A percentile compares a stretch with the other conserved stretches of the same genome.
phyloP scores from a whole-genome alignment of 306 rosid genomes.

The Pterocarpus santalinus region DNA sequence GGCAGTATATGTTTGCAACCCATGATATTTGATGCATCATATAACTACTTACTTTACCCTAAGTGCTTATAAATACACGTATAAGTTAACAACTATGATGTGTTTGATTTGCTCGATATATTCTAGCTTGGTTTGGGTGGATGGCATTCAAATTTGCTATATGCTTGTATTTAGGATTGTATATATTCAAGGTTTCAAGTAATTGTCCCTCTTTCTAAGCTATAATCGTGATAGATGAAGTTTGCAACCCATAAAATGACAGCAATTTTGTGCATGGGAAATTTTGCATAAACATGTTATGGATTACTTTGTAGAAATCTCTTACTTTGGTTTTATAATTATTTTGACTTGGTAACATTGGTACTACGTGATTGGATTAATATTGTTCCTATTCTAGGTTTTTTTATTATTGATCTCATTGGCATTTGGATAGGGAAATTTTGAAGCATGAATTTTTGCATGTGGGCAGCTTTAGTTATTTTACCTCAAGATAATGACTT shows the following conservation, averaged over 20 bases:
- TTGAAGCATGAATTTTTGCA: not conserved
- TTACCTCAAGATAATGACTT: slow-evolving; percentile 8
- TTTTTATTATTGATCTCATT: slow-evolving; percentile 21
- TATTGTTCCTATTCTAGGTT: slow-evolving; percentile 19
- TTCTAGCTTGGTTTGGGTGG: slow-evolving; percentile 32
- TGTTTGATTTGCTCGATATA: too few relatives aligned
- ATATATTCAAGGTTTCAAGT: not conserved
- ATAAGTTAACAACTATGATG: too few relatives aligned
- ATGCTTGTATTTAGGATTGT: not conserved
- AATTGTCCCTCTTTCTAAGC: slow-evolving; percentile 11
- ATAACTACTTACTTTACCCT: too few relatives aligned
- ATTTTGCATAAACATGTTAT: not conserved
- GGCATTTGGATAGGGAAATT: slow-evolving; percentile 31
- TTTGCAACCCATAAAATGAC: not conserved
- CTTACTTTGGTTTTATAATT: not conserved
- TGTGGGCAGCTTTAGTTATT: not conserved
- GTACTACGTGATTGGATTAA: not conserved
- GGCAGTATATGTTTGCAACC: too few relatives aligned
- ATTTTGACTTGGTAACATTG: not conserved
- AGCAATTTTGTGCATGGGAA: not conserved
- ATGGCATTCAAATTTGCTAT: slow-evolving; percentile 22
- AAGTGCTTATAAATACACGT: too few relatives aligned
- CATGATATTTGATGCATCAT: too few relatives aligned
- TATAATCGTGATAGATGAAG: slow-evolving; percentile 16
- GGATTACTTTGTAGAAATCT: slow-evolving; percentile 10